Conservation (phyloP, 139 green algal species). For the Micromonas commoda region DNA sequence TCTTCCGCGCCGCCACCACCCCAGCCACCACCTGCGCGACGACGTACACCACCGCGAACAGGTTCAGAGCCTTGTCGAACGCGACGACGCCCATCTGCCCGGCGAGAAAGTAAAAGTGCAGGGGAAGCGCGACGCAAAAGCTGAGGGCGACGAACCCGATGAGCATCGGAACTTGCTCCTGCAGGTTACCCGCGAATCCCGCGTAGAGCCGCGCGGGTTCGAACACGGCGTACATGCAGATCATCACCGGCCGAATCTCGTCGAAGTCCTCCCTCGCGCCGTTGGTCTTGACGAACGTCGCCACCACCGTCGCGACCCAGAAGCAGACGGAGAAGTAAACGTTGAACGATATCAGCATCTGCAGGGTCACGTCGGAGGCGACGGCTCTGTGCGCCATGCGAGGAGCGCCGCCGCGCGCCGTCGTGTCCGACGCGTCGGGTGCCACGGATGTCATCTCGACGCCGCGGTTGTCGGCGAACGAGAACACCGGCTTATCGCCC, state of each 20-base stretch:
- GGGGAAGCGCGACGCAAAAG: not conserved
- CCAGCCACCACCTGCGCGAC: not conserved
- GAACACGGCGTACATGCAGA: not conserved
- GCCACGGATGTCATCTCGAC: not conserved
- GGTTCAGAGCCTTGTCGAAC: not conserved
- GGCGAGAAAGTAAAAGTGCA: not conserved
- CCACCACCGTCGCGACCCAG: not conserved
- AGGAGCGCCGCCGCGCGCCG: not conserved
- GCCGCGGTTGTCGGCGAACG: not conserved
- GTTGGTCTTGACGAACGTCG: not conserved
- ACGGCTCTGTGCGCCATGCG: not conserved
- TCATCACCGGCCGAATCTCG: not conserved
- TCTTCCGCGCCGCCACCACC: not conserved
- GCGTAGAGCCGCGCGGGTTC: not conserved
- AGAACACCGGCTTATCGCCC: no score
- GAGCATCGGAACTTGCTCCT: not conserved
- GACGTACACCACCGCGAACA: not conserved
- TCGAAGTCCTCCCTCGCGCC: not conserved
- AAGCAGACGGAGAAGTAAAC: not conserved
- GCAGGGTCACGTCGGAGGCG: not conserved
- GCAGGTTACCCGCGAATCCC: constrained; percentile 6
- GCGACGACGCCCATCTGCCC: not conserved
- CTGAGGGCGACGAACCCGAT: not conserved
- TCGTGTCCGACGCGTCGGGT: not conserved
- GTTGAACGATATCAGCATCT: not conserved